Conservation (phyloP, 306 rosid genomes). For the Cicer judaicum region DNA sequence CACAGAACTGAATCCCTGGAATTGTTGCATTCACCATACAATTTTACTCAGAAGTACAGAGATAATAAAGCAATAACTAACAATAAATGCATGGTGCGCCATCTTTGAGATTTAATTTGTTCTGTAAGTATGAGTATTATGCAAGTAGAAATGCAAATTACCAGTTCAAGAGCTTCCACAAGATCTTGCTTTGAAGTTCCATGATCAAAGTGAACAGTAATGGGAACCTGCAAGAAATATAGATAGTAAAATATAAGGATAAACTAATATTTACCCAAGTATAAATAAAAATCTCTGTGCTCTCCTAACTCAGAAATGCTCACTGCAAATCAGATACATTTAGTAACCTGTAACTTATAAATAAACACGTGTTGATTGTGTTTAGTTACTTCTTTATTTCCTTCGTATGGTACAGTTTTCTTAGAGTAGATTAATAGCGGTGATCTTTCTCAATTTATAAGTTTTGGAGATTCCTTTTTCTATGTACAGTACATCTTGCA, state of each 20-base stretch:
- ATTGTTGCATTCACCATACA: conserved; percentile 40
- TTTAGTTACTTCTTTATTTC: no score
- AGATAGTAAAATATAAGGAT: conserved; percentile 37
- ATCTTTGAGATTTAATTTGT: conserved; percentile 35
- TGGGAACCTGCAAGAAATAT: conserved; percentile 71
- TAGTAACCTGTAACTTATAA: neutral
- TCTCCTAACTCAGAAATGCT: conserved; percentile 11
- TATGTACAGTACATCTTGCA: no score
- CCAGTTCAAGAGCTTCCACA: conserved; percentile 89
- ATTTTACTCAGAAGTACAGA: conserved; percentile 20
- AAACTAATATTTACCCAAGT: conserved; percentile 13
- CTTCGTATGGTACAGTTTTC: no score
- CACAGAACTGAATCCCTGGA: conserved; percentile 85
- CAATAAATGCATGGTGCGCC: conserved; percentile 23
- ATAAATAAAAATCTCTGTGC: neutral
- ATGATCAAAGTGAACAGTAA: conserved; percentile 91
- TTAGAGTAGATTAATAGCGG: no score
- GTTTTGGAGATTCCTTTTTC: no score
- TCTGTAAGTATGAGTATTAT: conserved; percentile 9
- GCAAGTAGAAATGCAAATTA: conserved; percentile 43
- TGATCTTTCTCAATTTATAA: no score
- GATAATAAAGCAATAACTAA: conserved; percentile 36
- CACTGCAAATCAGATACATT: conserved; percentile 16
- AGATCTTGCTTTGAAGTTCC: conserved; percentile 87
- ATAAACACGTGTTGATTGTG: no score